Evolutionary conservation across 495 filamentous ascomycete genomes (phyloP).

Genomic region (Oidiodendron maius): DNA sequence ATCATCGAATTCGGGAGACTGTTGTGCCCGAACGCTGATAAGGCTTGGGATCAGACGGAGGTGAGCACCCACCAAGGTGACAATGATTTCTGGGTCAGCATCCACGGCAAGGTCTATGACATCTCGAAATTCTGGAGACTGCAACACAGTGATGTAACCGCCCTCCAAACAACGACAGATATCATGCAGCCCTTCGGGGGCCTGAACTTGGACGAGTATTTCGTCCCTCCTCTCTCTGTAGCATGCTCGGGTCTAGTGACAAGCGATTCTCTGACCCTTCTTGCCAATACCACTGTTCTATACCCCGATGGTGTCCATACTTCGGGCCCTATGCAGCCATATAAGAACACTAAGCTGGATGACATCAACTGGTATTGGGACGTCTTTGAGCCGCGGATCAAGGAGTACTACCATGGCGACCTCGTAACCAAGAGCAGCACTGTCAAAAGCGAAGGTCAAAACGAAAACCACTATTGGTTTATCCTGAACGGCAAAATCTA

Average conservation of each 20-base stretch:
- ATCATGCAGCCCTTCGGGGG: slow-evolving; percentile 75
- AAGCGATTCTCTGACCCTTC: slow-evolving; percentile 43
- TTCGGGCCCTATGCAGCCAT: slow-evolving; percentile 54
- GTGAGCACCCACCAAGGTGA: slow-evolving; percentile 62
- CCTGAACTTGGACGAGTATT: slow-evolving; percentile 74
- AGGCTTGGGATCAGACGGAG: slow-evolving; percentile 75
- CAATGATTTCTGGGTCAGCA: slow-evolving; percentile 82
- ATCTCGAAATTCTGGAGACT: slow-evolving; percentile 78
- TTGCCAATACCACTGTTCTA: slow-evolving; percentile 23
- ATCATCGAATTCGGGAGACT: slow-evolving; percentile 81
- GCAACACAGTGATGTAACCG: slow-evolving; percentile 69
- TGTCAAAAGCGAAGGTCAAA: slow-evolving; percentile 58
- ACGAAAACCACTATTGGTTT: slow-evolving; percentile 69
- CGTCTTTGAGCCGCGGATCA: slow-evolving; percentile 71
- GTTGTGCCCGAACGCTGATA: slow-evolving; percentile 87
- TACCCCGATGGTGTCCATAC: slow-evolving; percentile 51
- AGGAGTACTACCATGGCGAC: slow-evolving; percentile 80
- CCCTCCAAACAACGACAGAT: slow-evolving; percentile 48
- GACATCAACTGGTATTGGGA: slow-evolving; percentile 69
- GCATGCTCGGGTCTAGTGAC: slow-evolving; percentile 64
- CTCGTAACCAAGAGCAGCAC: slow-evolving; percentile 56
- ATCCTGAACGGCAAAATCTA: slow-evolving; percentile 71
- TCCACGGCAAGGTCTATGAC: slow-evolving; percentile 88
- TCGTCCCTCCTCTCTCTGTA: slow-evolving; percentile 69
- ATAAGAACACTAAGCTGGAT: slow-evolving; percentile 49